Percentiles rank a stretch among this genome's conserved stretches.
phyloP scores from a whole-genome alignment of 176 grass and related monocot species.

The Musa beccarii region DNA sequence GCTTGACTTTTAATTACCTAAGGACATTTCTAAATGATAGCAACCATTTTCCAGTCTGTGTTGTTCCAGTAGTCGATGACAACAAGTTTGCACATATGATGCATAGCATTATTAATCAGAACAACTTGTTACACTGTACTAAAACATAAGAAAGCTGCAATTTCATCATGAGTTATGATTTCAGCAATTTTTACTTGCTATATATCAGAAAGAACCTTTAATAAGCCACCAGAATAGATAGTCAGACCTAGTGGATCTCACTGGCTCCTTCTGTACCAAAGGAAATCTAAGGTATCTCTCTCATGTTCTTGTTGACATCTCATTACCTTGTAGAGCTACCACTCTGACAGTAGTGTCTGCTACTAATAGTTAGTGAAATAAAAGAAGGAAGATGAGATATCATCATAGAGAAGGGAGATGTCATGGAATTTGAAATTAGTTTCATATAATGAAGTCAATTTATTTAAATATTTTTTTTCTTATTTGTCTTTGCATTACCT shows the following conservation, averaged over 20 bases:
- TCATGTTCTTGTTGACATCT: background rate
- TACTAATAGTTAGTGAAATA: background rate
- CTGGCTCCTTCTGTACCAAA: background rate
- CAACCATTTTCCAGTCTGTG: background rate
- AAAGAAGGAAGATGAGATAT: background rate
- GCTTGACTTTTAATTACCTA: background rate
- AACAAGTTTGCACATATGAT: background rate
- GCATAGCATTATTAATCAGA: background rate
- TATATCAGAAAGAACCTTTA: background rate
- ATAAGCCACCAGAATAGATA: background rate
- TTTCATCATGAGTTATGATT: no score
- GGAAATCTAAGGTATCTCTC: background rate
- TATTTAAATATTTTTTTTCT: background rate
- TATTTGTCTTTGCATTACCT: background rate
- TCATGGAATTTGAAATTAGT: background rate
- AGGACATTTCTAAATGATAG: background rate
- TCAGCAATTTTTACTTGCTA: background rate
- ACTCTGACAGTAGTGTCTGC: background rate
- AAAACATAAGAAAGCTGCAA: no score
- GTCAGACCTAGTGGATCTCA: background rate
- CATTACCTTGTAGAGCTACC: background rate
- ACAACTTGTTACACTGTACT: no score
- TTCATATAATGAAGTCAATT: background rate
- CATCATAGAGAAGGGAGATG: background rate
- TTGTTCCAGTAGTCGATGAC: background rate